Evolutionary conservation across 2,329 filamentous ascomycete genomes (phyloP).

Genomic region (Hortaea sp.): DNA sequence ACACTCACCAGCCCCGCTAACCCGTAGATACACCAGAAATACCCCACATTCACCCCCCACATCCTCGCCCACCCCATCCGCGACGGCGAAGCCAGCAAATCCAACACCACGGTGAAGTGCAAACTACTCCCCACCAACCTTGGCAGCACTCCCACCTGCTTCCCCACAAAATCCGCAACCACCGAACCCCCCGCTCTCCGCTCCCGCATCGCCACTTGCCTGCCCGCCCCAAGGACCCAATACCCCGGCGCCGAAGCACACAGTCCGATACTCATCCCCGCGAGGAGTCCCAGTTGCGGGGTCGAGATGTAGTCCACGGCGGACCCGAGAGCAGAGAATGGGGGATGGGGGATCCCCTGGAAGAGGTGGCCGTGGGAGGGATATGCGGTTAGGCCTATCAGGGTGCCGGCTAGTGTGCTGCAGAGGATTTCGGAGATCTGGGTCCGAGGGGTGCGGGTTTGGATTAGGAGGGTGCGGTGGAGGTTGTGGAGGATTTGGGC

Average conservation of each 20-base stretch:
- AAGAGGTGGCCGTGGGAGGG: slow-evolving; percentile 44
- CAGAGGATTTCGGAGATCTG: slow-evolving; percentile 48
- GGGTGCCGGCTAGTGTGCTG: slow-evolving; percentile 41
- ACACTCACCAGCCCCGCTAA: slow-evolving; percentile 44
- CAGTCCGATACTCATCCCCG: slow-evolving; percentile 46
- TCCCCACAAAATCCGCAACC: slow-evolving; percentile 47
- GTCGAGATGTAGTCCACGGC: slow-evolving; percentile 42
- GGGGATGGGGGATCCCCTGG: slow-evolving; percentile 41
- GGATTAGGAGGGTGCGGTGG: slow-evolving; percentile 45
- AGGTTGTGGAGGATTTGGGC: slow-evolving; percentile 47
- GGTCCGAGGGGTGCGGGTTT: slow-evolving; percentile 42
- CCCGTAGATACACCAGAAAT: slow-evolving; percentile 51
- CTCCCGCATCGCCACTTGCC: slow-evolving; percentile 46
- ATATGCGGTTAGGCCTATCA: slow-evolving; percentile 46
- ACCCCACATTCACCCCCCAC: slow-evolving; percentile 43
- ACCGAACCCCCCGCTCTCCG: slow-evolving; percentile 47
- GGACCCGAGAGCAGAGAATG: slow-evolving; percentile 43
- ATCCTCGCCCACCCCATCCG: slow-evolving; percentile 41
- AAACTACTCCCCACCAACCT: slow-evolving; percentile 43
- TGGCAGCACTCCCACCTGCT: slow-evolving; percentile 42
- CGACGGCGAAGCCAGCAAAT: slow-evolving; percentile 38
- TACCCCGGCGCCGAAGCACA: slow-evolving; percentile 47
- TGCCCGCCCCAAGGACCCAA: slow-evolving; percentile 47
- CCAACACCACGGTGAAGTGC: slow-evolving; percentile 45
- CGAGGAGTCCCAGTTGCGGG: slow-evolving; percentile 44